Conservation (phyloP, 2,329 filamentous ascomycete genomes). For the Endoconidiophora polonica region DNA sequence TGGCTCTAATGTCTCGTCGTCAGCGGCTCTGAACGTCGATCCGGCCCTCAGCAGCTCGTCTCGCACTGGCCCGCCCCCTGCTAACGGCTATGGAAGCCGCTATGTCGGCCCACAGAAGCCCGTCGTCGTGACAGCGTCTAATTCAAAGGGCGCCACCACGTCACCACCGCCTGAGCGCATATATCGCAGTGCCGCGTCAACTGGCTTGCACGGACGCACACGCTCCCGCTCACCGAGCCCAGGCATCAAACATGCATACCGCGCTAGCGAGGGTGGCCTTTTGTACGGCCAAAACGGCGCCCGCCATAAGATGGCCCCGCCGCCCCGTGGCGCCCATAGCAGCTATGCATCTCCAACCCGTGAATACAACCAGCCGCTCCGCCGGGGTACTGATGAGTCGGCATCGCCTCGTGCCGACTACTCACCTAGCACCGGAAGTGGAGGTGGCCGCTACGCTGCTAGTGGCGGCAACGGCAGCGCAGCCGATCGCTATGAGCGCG, state of each 20-base stretch:
- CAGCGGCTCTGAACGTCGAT: background rate
- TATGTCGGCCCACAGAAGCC: background rate
- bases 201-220: background rate
- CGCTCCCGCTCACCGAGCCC: slow-evolving; percentile 4
- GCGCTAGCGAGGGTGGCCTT: background rate
- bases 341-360: slow-evolving; percentile 1
- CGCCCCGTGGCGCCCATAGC: too few relatives aligned
- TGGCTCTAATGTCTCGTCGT: background rate
- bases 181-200: background rate
- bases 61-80: background rate
- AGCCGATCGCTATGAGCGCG: background rate
- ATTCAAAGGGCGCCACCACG: background rate
- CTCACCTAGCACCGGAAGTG: background rate
- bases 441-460: background rate
- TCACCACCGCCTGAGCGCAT: slow-evolving; percentile 1
- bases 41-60: background rate
- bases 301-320: too few relatives aligned
- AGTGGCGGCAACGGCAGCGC: background rate
- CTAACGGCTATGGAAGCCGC: background rate
- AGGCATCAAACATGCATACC: background rate
- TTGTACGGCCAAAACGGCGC: background rate
- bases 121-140: background rate
- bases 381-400: background rate
- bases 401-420: background rate
- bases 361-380: slow-evolving; percentile 1